Evolutionary conservation across 2,329 filamentous ascomycete species (phyloP), one percentile per base, ranked within the genome.

Genomic region (Epichloe amarillans): DNA sequence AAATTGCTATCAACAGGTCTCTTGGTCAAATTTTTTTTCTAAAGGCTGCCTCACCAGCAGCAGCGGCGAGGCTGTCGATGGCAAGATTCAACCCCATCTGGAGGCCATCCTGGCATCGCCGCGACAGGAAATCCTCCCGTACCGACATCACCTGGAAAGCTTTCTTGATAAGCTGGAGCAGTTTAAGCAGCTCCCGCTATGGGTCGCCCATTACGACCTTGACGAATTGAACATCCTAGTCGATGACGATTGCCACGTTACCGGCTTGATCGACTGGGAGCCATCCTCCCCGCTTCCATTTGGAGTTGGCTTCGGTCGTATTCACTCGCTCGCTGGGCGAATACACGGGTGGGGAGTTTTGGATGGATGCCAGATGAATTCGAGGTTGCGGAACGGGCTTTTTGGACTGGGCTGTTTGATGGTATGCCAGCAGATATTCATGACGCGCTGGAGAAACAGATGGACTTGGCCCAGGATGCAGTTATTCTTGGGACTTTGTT

Each of bases 391-490:
- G 60, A 61, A 54, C 46, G 54, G 38, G 58, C 21, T 17, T 60
- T 64, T 50, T 63, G 59, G 61, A 46, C 49, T 36, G 54, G 54
- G 37, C 41, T 63, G 33, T 58, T 63, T 30, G 42, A 51, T 38
- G 60, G 57, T 12, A 64, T 60, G 57, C 43, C 59, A 2, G 21
- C 45, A 26, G 41, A 60, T 49, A 54, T 54, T 56, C 56, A 57
- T 39, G 58, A 57, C 41, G 53, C 60, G 17, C 53, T 70, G 39
- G 61, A 65, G 46, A 44, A 61, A 62, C 58, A 62, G 17, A 58
- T 68, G 39, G 50, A 53, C 19, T 53, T 63, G 37, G 57, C 64
- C 33, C 62, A 66, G 53, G 59, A 64, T 49, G 58, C 55, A 5
- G 57, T 65, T 14, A 56, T 62, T 10, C 53, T 64, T 19, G 61